These are phyloP conservation scores for Penicillium ucsense DNA, from an alignment of 495 filamentous ascomycete genomes.

Conservation along the genomic window DNA sequence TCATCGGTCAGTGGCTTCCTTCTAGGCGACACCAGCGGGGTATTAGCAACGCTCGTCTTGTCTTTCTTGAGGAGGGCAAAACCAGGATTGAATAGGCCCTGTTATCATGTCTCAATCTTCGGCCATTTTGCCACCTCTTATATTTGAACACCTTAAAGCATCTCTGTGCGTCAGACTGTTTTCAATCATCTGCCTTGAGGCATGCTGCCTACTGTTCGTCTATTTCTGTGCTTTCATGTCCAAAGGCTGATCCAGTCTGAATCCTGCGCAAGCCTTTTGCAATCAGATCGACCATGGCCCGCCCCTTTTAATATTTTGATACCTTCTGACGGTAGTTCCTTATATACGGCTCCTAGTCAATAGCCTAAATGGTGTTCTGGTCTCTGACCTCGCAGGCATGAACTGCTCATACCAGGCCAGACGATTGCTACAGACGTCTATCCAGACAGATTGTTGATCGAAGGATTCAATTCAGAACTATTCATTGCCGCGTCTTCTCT, in stretches of 20 bases:
- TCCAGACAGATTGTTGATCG: too few relatives aligned
- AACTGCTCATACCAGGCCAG: too few relatives aligned
- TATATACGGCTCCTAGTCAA: too few relatives aligned
- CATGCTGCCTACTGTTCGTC: slow-evolving; percentile 7
- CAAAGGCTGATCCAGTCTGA: too few relatives aligned
- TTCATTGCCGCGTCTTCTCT: neutral
- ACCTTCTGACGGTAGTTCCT: too few relatives aligned
- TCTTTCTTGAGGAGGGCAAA: slow-evolving; percentile 88
- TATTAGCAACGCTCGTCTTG: slow-evolving; percentile 64
- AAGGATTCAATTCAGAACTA: too few relatives aligned
- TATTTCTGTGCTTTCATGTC: slow-evolving; percentile 1
- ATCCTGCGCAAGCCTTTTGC: too few relatives aligned
- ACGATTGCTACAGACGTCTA: too few relatives aligned
- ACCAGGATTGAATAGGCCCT: slow-evolving; percentile 73
- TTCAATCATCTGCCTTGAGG: neutral
- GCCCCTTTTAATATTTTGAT: too few relatives aligned
- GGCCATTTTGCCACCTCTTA: slow-evolving; percentile 2
- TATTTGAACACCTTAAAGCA: slow-evolving; percentile 13
- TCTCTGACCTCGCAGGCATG: too few relatives aligned
- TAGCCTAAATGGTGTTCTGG: too few relatives aligned
- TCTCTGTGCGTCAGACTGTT: slow-evolving; percentile 2
- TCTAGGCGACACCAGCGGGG: slow-evolving; percentile 58
- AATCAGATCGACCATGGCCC: too few relatives aligned
- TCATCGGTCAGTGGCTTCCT: slow-evolving; percentile 63
- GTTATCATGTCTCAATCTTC: neutral